A percentile compares a stretch with the other conserved stretches of the same genome.
phyloP scores from a whole-genome alignment of 768 basidiomycete species.

The Mycena olivaceomarginata region DNA sequence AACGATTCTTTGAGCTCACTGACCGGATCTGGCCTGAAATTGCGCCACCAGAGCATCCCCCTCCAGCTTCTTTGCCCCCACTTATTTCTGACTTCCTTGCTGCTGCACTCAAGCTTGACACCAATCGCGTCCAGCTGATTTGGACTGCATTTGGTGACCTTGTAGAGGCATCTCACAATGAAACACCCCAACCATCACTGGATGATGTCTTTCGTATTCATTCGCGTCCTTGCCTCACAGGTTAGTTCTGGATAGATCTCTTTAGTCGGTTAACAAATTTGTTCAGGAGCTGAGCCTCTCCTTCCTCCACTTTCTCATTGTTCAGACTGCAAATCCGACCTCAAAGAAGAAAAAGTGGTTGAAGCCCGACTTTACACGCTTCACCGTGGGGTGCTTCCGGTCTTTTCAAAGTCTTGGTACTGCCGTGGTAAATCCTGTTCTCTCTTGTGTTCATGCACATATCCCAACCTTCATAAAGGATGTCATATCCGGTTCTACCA shows the following conservation, averaged over 20 bases:
- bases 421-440: neutral
- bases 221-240: neutral
- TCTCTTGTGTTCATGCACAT: neutral
- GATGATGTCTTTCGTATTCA: conserved; percentile 26
- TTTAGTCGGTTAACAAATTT: no score
- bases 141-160: neutral
- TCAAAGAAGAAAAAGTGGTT: neutral
- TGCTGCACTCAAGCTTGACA: neutral
- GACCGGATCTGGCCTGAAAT: neutral
- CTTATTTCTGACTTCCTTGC: neutral
- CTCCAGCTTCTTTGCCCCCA: neutral
- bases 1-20: neutral
- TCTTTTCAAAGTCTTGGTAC: conserved; percentile 24
- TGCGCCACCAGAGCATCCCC: neutral
- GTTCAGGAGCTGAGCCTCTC: neutral
- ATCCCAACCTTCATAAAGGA: neutral
- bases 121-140: neutral
- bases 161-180: neutral
- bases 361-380: conserved; percentile 20
- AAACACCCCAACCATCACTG: neutral
- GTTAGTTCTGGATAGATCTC: neutral
- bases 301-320: neutral
- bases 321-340: neutral
- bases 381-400: conserved; percentile 24
- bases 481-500: conserved; percentile 29